Evolutionary conservation across 1,284 basidiomycete species (phyloP), one percentile per base, ranked within the genome.

Genomic region (Pulveroboletus sp.): DNA sequence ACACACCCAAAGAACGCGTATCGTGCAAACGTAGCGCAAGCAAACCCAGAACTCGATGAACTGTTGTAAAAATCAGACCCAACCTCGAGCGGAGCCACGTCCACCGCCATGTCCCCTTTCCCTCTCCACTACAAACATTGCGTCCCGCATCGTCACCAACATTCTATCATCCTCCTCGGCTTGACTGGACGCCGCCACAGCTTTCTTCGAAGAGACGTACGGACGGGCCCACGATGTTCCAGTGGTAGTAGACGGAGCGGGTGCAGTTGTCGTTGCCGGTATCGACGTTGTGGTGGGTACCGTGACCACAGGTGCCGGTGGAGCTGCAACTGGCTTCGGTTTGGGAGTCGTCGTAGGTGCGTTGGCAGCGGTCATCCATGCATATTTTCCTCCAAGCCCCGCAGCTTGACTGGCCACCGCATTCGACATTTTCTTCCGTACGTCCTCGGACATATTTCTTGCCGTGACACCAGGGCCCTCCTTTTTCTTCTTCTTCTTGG

Each of bases 381-480:
- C 81, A 66, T 92, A 94, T 70, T 88, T 88, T 22, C 87, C 85
- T 3, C 85, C 84, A 33, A 91, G 69, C 0, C 92, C 91, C n/a
- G 91, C 88, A 3, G 89, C 90, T 67, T 91, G 89, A 63, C 85
- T 87, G n/a, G 92, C 92, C 6, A 90, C 89, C 31, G 89, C 89
- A 70, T 94, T 92, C 43, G 89, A 90, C 84, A 94, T 85, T 70
- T 92, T 92, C 79, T 94, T 94, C 62, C 87, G 78, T 63, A 92
- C 89, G 65, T 94, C 92, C 71, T 92, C 92, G 3, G 85, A 87
- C 89, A 94, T 92, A 68, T 93, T 94, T 56, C 86, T 78, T 49
- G 91, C 90, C 1, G 89, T 90, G 12, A 92, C 88, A 4, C 89
- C 89, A 0, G 91, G 90, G 0, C 91, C 91, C 29, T 91, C 87